These are phyloP conservation scores for Blastocystis sp. DNA, from an alignment of 352 stramenopile species.

Conservation along the genomic window DNA sequence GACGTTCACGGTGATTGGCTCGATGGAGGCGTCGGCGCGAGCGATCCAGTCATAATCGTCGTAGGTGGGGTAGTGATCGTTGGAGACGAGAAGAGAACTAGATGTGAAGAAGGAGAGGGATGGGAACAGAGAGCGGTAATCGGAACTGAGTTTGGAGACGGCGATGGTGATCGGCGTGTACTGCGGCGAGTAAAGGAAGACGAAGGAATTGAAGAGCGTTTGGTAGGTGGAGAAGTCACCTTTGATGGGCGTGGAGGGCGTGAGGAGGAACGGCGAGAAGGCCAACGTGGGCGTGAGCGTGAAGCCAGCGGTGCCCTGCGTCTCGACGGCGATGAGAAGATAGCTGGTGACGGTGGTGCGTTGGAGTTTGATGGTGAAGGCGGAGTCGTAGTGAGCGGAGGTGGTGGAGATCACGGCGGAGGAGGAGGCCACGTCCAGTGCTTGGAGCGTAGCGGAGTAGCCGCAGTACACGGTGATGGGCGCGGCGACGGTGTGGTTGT, in stretches of 20 bases:
- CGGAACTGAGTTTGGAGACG: background rate
- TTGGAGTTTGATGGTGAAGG: background rate
- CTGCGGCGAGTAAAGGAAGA: slow-evolving; percentile 47
- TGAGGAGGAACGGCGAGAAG: slow-evolving; percentile 41
- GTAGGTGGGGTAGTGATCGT: slow-evolving; percentile 17
- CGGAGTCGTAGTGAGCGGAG: background rate
- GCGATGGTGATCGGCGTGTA: slow-evolving; percentile 50
- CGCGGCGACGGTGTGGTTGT: background rate
- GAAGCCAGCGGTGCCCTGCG: background rate
- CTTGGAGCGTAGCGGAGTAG: background rate
- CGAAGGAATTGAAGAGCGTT: background rate
- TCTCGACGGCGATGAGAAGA: slow-evolving; percentile 26
- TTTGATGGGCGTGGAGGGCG: slow-evolving; percentile 9
- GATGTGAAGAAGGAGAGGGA: background rate
- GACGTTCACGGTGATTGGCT: slow-evolving; percentile 21
- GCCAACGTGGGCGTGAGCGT: background rate
- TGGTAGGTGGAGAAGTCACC: background rate
- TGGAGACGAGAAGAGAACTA: slow-evolving; percentile 18
- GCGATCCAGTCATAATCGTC: slow-evolving; percentile 28
- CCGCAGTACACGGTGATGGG: slow-evolving; percentile 37
- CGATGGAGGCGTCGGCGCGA: background rate
- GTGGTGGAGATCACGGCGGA: background rate
- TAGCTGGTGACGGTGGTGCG: background rate
- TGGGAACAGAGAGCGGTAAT: background rate
- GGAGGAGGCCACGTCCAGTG: slow-evolving; percentile 7